Base-by-base conservation (phyloP, 805 yeast genomes). In the Yarrowia hollandica region DNA sequence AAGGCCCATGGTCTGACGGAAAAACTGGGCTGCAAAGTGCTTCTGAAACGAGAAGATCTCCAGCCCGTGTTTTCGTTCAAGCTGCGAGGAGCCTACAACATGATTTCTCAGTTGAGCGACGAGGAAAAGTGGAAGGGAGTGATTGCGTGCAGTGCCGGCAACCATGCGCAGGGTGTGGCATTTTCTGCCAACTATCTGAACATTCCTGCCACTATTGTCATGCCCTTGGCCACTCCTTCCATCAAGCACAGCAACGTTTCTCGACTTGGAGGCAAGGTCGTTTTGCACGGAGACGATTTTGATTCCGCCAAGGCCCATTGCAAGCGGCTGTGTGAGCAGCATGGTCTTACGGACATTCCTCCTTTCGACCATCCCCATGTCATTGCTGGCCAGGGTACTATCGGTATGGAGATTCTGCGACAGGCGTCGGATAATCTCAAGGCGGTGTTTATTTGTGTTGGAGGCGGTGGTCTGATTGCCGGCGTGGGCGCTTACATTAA, bases 141-240 rank as follows among this genome's bases (percentile, higher is more conserved):
- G 59, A 87, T 95, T 69, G 97, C 98, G 0, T 94, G 98, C 68
- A 90, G 97, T 26, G 99, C 99, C 4, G 99, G 99, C 31, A 94
- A 94, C 72, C 99, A 94, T 67, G 99, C 99, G 1, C 99, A 94
- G 71, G 99, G 99, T 65, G 98, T 94, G 12, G 99, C 99, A 0
- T 92, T 74, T 70, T 86, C 96, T 19, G 96, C 98, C 4, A 83
- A 82, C 62, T 82, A 85, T 61, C 76, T 94, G 68, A 86, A 85
- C 23, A 90, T 94, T 57, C 94, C 96, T 3, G 92, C 98, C 4
- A 92, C 97, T 5, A 94, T 94, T 58, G 98, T 94, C 44, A 94
- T 94, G 99, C 99, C 99, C 2, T 84, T 89, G 2, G 92, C 95
- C 2, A 94, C 99, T 0, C 99, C 99, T 1, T 84, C 92, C 12